Base-by-base conservation (phyloP, 2,329 filamentous ascomycete genomes). In the Xylaria sp. region DNA sequence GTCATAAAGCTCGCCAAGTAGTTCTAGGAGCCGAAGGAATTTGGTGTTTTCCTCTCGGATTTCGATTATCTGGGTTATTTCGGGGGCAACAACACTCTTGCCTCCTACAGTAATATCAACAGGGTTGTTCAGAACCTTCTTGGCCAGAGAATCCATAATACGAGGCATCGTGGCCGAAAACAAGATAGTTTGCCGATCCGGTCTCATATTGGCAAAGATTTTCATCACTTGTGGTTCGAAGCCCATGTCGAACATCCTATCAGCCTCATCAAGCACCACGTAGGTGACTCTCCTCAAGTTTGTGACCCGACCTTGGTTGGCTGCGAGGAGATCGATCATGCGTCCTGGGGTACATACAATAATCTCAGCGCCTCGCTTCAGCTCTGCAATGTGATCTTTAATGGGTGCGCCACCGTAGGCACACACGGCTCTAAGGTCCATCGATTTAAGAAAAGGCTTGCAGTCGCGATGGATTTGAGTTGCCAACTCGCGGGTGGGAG, bases 201-300 rank as follows among this genome's bases (percentile, higher is more conserved):
- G 94, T 56, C 96, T 91, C 78, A 97, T 92, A 76, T 96, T 97
- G 72, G 90, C 89, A 77, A 98, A 90, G 66, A 99, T 96, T 80
- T 97, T 97, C 89, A 96, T 96, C 62, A 99, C 94, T 79, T 99
- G 96, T 2, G 96, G 95, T 81, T 97, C 95, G 77, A 99, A 99
- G 15, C 96, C 96, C 96, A 99, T 98, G 79, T 99, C 96, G 78
- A 98, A 97, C 96, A 99, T 98, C 70, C 96, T 91, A 80, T 99
- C 96, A 56, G 96, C 96, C 81, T 99, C 96, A 78, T 99, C 96
- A 45, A 99, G 87, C 12, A 99, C 96, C 28, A 97, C 90, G 78
- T 98, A 99, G 0, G 93, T 96, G 13, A 97, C 93, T 70, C 96
- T 88, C 73, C 88, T 90, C 65, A 99, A 85, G 76, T 97, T 98